These are phyloP conservation scores for Suillus brevipes DNA, from an alignment of 768 basidiomycete genomes.

Conservation along the genomic window DNA sequence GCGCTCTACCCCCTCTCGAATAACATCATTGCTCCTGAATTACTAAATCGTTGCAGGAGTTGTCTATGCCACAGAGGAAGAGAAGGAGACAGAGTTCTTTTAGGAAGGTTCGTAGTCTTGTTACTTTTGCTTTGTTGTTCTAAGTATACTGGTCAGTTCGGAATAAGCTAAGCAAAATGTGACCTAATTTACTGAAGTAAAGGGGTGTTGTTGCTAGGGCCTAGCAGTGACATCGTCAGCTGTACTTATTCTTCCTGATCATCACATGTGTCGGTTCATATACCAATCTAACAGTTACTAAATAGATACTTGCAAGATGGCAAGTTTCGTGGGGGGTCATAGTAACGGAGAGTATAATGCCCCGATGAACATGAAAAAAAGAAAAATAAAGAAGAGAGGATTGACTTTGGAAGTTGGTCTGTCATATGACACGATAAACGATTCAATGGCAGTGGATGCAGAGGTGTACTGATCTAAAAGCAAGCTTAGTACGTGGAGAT, in stretches of 20 bases:
- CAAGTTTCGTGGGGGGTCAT: too few species aligned
- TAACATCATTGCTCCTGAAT: not conserved
- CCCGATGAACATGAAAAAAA: too few species aligned
- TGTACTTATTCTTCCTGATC: not conserved
- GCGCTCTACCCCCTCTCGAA: constrained; percentile 42
- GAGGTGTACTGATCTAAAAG: not conserved
- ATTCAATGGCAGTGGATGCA: not conserved
- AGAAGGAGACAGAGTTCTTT: not conserved
- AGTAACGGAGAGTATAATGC: too few species aligned
- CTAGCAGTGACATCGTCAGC: not conserved
- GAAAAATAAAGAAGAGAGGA: not conserved
- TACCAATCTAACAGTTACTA: too few species aligned
- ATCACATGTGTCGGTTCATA: not conserved
- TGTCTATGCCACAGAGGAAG: not conserved
- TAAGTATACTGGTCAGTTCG: too few species aligned
- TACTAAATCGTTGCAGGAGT: not conserved
- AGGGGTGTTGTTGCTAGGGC: not conserved
- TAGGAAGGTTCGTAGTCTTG: not conserved
- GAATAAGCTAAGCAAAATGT: not conserved
- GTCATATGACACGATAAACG: not conserved
- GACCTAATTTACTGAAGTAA: not conserved
- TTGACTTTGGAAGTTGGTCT: not conserved
- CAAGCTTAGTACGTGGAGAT: not conserved
- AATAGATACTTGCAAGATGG: too few species aligned
- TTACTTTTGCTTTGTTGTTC: not conserved